Conservation (phyloP, 768 basidiomycete genomes). For the Boletus barrowsii region DNA sequence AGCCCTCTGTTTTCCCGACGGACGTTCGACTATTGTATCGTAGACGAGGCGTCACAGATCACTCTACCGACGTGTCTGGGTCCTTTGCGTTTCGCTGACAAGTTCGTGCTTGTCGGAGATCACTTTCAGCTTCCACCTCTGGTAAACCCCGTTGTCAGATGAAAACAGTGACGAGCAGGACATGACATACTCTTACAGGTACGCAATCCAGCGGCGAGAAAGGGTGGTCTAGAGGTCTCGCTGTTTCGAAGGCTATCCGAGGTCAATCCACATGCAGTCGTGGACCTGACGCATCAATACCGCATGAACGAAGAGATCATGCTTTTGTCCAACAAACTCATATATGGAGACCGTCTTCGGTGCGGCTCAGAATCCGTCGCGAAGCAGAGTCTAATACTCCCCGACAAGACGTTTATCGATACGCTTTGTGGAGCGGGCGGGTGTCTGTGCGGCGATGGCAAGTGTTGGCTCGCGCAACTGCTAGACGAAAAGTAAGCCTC, state of each 20-base stretch:
- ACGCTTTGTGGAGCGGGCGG: slow-evolving; percentile 39
- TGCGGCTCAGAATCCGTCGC: slow-evolving; percentile 80
- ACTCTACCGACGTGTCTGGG: slow-evolving; percentile 95
- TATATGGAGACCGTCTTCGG: slow-evolving; percentile 72
- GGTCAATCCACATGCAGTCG: slow-evolving; percentile 80
- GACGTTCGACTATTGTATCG: slow-evolving; percentile 93
- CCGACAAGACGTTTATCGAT: slow-evolving; percentile 42
- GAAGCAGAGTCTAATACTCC: slow-evolving; percentile 52
- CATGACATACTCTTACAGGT: slow-evolving; percentile 49
- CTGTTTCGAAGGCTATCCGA: slow-evolving; percentile 88
- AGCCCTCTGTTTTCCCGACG: slow-evolving; percentile 84
- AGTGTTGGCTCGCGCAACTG: slow-evolving; percentile 73
- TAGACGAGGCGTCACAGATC: slow-evolving; percentile 98
- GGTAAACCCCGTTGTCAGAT: slow-evolving; percentile 40
- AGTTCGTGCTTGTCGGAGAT: slow-evolving; percentile 93
- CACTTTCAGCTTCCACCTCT: slow-evolving; percentile 96
- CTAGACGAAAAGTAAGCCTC: slow-evolving; percentile 59
- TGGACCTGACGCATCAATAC: slow-evolving; percentile 86
- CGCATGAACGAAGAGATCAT: slow-evolving; percentile 98
- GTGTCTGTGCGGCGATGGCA: slow-evolving; percentile 30
- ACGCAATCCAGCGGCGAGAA: slow-evolving; percentile 71
- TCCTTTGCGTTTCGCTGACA: slow-evolving; percentile 85
- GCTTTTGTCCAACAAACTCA: slow-evolving; percentile 81
- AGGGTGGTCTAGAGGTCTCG: slow-evolving; percentile 84
- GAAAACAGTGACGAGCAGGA: neutral